Conservation (phyloP, 2,329 filamentous ascomycete genomes). For the Sarocladium oryzae region DNA sequence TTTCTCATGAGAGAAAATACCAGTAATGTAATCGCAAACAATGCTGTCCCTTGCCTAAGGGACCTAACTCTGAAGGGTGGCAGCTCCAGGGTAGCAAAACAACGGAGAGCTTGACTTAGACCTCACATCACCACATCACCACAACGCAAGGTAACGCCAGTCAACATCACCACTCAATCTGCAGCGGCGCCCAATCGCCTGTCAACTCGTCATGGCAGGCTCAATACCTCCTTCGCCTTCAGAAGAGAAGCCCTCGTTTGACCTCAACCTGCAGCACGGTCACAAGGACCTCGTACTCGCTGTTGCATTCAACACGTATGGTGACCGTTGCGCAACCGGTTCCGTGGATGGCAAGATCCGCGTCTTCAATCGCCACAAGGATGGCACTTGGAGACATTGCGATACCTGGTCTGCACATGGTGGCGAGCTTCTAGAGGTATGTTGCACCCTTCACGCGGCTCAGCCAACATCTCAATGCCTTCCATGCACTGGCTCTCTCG, state of each 20-base stretch:
- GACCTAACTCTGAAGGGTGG: too few relatives aligned
- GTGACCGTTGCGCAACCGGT: slow-evolving; percentile 83
- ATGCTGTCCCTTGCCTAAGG: too few relatives aligned
- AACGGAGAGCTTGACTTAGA: too few relatives aligned
- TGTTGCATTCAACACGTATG: slow-evolving; percentile 86
- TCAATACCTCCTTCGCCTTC: slow-evolving; percentile 27
- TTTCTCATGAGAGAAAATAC: too few relatives aligned
- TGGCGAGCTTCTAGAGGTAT: slow-evolving; percentile 81
- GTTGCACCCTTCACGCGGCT: too few relatives aligned
- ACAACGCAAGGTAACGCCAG: too few relatives aligned
- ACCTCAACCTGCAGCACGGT: slow-evolving; percentile 62
- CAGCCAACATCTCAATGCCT: too few relatives aligned
- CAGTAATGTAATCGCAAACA: too few relatives aligned
- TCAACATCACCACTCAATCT: too few relatives aligned
- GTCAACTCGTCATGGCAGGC: slow-evolving; percentile 16
- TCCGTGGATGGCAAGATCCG: slow-evolving; percentile 90
- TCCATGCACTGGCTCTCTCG: too few relatives aligned
- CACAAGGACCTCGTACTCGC: slow-evolving; percentile 78
- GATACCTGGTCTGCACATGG: slow-evolving; percentile 90
- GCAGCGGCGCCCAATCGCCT: background rate
- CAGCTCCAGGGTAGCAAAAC: too few relatives aligned
- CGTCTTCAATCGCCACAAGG: slow-evolving; percentile 79
- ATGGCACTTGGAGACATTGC: slow-evolving; percentile 69
- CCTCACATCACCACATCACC: too few relatives aligned
- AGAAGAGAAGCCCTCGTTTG: slow-evolving; percentile 44